Conservation (phyloP, 345 rosid species). For the Populus tremula region DNA sequence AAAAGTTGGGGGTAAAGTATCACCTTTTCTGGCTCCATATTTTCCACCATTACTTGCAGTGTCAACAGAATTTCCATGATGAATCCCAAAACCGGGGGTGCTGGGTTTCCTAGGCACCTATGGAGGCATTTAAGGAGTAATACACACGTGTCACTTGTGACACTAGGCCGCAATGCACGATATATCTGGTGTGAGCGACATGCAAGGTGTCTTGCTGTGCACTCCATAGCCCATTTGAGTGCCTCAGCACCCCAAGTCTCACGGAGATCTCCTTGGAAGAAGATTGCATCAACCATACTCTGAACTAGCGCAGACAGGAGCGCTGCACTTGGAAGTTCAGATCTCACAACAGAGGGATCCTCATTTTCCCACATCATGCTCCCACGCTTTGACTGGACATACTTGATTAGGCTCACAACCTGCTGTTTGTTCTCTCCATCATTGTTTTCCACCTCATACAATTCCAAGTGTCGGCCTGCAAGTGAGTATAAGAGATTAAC, state of each 20-base stretch:
- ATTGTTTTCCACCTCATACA: slow-evolving; percentile 89
- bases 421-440: slow-evolving; percentile 98
- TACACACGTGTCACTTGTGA: slow-evolving; percentile 89
- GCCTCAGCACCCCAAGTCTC: slow-evolving; percentile 99
- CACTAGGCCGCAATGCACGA: slow-evolving; percentile 92
- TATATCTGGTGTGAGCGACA: slow-evolving; percentile 99
- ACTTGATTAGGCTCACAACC: slow-evolving; percentile 92
- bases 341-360: slow-evolving; percentile 80
- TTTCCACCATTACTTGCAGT: slow-evolving; percentile 97
- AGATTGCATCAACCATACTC: slow-evolving; percentile 99
- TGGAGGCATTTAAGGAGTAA: slow-evolving; percentile 93
- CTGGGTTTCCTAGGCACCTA: slow-evolving; percentile 93
- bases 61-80: slow-evolving; percentile 93
- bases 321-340: slow-evolving; percentile 93
- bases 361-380: slow-evolving; percentile 99
- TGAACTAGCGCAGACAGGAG: slow-evolving; percentile 95
- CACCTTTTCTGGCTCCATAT: slow-evolving; percentile 98
- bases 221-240: slow-evolving; percentile 99
- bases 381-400: slow-evolving; percentile 97
- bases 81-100: slow-evolving; percentile 92
- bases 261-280: slow-evolving; percentile 98
- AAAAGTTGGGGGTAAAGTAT: slow-evolving; percentile 96
- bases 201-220: slow-evolving; percentile 97
- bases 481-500: slow-evolving; percentile 93
- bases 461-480: slow-evolving; percentile 97